phyloP scores from a whole-genome alignment of 768 basidiomycete species.

The Calvatia gigantea region DNA sequence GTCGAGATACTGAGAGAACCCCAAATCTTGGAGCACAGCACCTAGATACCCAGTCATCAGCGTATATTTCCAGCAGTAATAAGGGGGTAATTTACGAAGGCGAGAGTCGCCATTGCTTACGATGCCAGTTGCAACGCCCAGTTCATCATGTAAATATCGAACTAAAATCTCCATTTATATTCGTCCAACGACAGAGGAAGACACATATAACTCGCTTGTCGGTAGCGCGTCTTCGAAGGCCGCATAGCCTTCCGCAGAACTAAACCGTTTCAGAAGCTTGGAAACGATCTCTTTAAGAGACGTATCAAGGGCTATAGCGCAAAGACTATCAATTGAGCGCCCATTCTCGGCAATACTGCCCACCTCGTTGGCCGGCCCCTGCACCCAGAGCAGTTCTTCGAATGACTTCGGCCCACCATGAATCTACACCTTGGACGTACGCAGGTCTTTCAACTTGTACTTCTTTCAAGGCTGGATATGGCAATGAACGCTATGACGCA shows the following conservation, averaged over 20 bases:
- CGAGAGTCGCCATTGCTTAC: constrained; percentile 74
- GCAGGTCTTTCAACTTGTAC: constrained; percentile 58
- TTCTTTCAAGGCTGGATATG: constrained; percentile 32
- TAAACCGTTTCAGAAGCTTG: constrained; percentile 62
- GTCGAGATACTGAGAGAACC: constrained; percentile 42
- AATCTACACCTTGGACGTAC: constrained; percentile 49
- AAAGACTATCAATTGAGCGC: neutral
- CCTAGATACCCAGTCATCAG: constrained; percentile 25
- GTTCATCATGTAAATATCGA: constrained; percentile 34
- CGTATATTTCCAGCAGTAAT: neutral
- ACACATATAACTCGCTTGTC: constrained; percentile 19
- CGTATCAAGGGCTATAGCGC: constrained; percentile 44
- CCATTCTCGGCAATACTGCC: constrained; percentile 12
- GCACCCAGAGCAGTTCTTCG: constrained; percentile 70
- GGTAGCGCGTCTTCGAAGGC: constrained; percentile 30
- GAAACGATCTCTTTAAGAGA: constrained; percentile 56
- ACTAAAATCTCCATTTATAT: constrained; percentile 29
- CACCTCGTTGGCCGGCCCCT: constrained; percentile 59
- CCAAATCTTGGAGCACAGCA: constrained; percentile 57
- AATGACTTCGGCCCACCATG: constrained; percentile 83
- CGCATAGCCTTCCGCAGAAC: constrained; percentile 65
- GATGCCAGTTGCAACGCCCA: constrained; percentile 51
- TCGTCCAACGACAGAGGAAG: neutral
- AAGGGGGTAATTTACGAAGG: constrained; percentile 47
- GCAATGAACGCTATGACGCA: neutral